phyloP scores from a whole-genome alignment of 139 green algal species.

The Pleodorina starrii region DNA sequence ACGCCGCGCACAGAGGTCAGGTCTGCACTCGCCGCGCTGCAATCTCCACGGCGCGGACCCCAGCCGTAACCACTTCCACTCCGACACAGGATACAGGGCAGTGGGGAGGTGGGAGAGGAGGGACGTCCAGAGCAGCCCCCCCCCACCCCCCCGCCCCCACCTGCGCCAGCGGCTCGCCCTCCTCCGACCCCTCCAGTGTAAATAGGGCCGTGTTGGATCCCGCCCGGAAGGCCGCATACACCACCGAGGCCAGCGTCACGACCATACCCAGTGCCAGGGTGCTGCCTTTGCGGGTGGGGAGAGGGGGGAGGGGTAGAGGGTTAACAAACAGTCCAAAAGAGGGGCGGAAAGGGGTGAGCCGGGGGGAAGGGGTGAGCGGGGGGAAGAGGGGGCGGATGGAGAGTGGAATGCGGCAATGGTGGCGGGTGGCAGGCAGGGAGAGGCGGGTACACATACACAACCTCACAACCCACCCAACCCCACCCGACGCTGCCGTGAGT shows the following conservation, averaged over 20 bases:
- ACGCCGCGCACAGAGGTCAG: too few relatives aligned
- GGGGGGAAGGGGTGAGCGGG: background rate
- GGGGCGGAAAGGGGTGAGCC: too few relatives aligned
- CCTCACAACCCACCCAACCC: background rate
- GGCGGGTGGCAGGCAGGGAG: too few relatives aligned
- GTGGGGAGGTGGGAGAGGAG: too few relatives aligned
- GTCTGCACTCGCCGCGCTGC: too few relatives aligned
- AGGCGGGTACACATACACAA: too few relatives aligned
- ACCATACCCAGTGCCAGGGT: conserved; percentile 89
- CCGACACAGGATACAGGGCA: too few relatives aligned
- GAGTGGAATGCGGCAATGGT: too few relatives aligned
- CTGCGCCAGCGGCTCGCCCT: conserved; percentile 34
- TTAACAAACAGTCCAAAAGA: background rate
- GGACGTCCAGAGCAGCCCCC: too few relatives aligned
- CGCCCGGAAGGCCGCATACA: conserved; percentile 95
- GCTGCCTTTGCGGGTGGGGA: conserved; percentile 49
- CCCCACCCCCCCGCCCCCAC: too few relatives aligned
- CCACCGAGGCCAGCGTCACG: conserved; percentile 88
- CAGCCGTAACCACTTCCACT: too few relatives aligned
- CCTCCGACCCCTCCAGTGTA: conserved; percentile 67
- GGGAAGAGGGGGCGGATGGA: background rate
- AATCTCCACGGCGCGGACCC: too few relatives aligned
- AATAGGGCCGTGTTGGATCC: conserved; percentile 87
- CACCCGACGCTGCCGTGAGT: conserved; percentile 77
- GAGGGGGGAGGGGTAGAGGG: background rate